Base-by-base conservation (phyloP, 805 yeast genomes). In the Phaffomyces opuntiae region DNA sequence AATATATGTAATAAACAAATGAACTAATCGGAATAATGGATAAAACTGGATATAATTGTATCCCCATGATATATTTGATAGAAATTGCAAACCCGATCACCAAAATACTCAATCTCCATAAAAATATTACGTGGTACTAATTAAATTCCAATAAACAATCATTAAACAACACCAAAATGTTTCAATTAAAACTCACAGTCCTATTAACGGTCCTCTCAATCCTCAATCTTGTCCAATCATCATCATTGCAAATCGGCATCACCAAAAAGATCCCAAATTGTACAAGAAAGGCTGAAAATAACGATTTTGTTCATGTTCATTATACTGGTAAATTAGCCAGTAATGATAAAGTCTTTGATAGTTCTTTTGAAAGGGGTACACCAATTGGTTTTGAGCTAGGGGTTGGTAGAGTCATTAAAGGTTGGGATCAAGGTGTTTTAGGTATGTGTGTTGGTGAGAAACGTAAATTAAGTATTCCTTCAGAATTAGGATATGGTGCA, bases 341-440 rank as follows among this genome's bases (percentile, higher is more conserved):
- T 12, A 81, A 80, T 58, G 93, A 89, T 4, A 69, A 77, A 7
- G 79, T 73, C 6, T 90, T 89, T 59, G 97, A 89, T 64, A 76
- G 87, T 9, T 85, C 95, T 2, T 65, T 72, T 46, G 59, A 62
- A 21, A 75, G 95, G 58, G 80, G 78, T 13, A 55, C 63, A 39
- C 96, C 97, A 39, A 70, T 89, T 49, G 62, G 72, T 37, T 89
- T 89, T 65, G 65, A 65, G n/a, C 67, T 90, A 44, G 97, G 96
- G 37, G 63, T 65, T 25, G 90, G 95, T 6, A 82, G 77, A 56
- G 96, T 89, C 31, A 89, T 89, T 59, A 60, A 72, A 49, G 96
- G 97, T 48, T 89, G 96, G 96, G 97, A 89, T 52, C 78, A 82
- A 65, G 96, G 96, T 37, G 67, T 88, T 42, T 70, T 35, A 80